phyloP scores from a whole-genome alignment of 2,329 filamentous ascomycete species.

The Emergomyces africanus region DNA sequence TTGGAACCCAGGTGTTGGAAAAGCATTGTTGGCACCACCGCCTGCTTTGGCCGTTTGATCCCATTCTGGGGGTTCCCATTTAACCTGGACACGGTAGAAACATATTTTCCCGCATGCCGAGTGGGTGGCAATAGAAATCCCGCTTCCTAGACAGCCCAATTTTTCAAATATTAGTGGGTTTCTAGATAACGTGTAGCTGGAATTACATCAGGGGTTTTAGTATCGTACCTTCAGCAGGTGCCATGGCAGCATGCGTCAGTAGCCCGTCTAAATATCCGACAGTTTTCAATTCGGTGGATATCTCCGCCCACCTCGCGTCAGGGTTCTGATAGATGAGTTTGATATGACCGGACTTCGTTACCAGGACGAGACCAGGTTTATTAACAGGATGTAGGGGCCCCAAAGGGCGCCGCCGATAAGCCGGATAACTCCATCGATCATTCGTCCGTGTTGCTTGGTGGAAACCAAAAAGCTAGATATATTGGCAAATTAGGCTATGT shows the following conservation, averaged over 20 bases:
- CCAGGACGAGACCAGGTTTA: constrained; percentile 62
- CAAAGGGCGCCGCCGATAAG: constrained; percentile 50
- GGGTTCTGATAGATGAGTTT: constrained; percentile 67
- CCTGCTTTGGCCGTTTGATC: constrained; percentile 29
- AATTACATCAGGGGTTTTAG: neutral
- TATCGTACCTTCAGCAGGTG: constrained; percentile 52
- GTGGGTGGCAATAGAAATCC: constrained; percentile 29
- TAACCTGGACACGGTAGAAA: constrained; percentile 58
- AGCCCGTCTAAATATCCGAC: constrained; percentile 58
- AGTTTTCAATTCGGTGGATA: constrained; percentile 59
- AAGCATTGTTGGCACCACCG: constrained; percentile 13
- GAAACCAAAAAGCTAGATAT: constrained; percentile 27
- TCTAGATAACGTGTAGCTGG: constrained; percentile 4
- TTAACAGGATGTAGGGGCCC: constrained; percentile 56
- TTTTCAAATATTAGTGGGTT: neutral
- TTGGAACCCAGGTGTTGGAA: constrained; percentile 26
- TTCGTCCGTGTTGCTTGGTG: constrained; percentile 52
- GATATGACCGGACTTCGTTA: constrained; percentile 61
- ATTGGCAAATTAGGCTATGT: neutral
- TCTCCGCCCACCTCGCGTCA: constrained; percentile 59
- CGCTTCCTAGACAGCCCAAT: constrained; percentile 11
- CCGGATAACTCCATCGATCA: constrained; percentile 56
- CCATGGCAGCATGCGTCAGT: constrained; percentile 67
- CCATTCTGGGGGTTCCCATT: constrained; percentile 54
- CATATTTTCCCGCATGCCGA: constrained; percentile 55